A percentile compares a stretch with the other conserved stretches of the same genome.
These are phyloP conservation scores for Schizothecium vesticola DNA, from an alignment of 495 filamentous ascomycete genomes.

Conservation along the genomic window DNA sequence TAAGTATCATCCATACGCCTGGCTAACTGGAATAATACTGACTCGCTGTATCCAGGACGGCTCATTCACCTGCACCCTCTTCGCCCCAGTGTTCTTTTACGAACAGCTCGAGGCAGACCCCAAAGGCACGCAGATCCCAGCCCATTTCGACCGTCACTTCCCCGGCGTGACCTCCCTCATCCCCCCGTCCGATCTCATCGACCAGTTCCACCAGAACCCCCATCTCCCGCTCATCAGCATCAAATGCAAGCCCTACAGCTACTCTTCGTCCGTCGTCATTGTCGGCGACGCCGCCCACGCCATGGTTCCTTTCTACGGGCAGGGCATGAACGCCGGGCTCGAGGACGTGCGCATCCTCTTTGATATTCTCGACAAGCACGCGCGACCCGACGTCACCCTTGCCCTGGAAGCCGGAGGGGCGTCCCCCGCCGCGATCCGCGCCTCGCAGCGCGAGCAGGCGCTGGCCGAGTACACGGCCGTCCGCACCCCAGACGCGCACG, in stretches of 20 bases:
- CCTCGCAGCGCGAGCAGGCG: conserved; percentile 48
- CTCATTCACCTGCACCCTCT: conserved; percentile 93
- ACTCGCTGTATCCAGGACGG: conserved; percentile 53
- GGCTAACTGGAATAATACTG: not conserved
- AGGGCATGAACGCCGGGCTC: conserved; percentile 84
- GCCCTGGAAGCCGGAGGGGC: conserved; percentile 5
- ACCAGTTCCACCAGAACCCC: conserved; percentile 71
- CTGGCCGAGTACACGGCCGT: conserved; percentile 68
- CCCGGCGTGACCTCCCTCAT: conserved; percentile 88
- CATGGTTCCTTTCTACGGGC: conserved; percentile 93
- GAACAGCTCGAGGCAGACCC: conserved; percentile 53
- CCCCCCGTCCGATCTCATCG: conserved; percentile 55
- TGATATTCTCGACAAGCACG: conserved; percentile 62
- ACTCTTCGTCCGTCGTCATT: conserved; percentile 69
- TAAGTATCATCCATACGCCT: conserved; percentile 22
- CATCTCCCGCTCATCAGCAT: conserved; percentile 90
- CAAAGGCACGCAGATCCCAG: conserved; percentile 41
- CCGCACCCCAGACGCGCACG: conserved; percentile 69
- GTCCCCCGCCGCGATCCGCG: conserved; percentile 11
- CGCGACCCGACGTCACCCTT: conserved; percentile 25
- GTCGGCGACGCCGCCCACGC: conserved; percentile 94
- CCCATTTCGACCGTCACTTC: conserved; percentile 72
- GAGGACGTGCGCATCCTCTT: conserved; percentile 82
- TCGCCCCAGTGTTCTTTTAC: conserved; percentile 63
- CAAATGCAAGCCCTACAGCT: conserved; percentile 86